phyloP scores from a whole-genome alignment of 2,329 filamentous ascomycete species.

The Lachnellula subtilissima region DNA sequence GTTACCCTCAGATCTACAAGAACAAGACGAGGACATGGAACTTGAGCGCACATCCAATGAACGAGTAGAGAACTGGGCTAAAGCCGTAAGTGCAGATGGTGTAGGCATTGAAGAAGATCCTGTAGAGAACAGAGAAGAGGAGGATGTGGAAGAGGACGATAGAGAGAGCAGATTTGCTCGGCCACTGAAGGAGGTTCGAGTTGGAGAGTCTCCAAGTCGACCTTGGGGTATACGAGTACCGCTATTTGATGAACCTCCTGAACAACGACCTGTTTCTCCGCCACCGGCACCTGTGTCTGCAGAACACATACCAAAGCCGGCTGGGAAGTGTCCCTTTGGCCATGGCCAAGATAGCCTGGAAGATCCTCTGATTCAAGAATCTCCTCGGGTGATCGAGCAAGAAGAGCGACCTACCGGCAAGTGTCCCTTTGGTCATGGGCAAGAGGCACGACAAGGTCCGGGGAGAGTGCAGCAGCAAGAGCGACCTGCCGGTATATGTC shows the following conservation, averaged over 20 bases:
- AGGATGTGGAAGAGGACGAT: conserved; percentile 39
- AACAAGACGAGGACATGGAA: conserved; percentile 31
- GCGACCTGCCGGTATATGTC: conserved; percentile 22
- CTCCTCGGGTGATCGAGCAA: too few relatives aligned
- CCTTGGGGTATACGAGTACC: conserved; percentile 91
- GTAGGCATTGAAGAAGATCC: conserved; percentile 36
- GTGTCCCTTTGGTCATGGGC: conserved; percentile 36
- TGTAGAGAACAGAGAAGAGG: conserved; percentile 37
- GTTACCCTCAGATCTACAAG: conserved; percentile 53
- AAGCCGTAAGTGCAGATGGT: conserved; percentile 60
- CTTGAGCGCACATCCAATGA: conserved; percentile 55
- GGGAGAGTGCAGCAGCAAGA: conserved; percentile 5
- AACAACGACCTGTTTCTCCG: conserved; percentile 46
- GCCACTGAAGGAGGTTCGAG: conserved; percentile 79
- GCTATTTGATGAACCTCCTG: conserved; percentile 40
- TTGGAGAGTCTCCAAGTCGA: conserved; percentile 87
- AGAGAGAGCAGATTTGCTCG: conserved; percentile 76
- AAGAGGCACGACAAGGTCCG: conserved; percentile 6
- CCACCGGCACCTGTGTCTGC: conserved; percentile 47
- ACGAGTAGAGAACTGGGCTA: conserved; percentile 82
- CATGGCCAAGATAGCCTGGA: too few relatives aligned
- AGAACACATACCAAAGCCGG: conserved; percentile 26
- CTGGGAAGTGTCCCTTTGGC: conserved; percentile 47
- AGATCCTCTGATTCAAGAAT: too few relatives aligned
- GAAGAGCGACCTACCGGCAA: too few relatives aligned